phyloP scores from a whole-genome alignment of 768 basidiomycete species.

The Clitopilus hobsonii region DNA sequence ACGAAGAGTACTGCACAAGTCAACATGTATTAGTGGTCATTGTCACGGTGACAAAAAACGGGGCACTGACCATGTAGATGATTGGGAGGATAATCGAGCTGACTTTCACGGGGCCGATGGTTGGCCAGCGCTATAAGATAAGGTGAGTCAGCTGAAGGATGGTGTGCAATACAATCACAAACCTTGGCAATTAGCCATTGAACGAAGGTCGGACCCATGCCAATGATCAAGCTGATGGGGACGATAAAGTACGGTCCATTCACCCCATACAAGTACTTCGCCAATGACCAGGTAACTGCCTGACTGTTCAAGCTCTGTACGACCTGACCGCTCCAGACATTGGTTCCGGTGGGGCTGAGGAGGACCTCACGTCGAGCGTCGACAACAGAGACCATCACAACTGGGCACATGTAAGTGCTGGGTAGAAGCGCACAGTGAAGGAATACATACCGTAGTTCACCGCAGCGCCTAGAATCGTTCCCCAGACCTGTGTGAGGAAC shows the following conservation, averaged over 20 bases:
- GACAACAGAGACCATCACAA: constrained; percentile 56
- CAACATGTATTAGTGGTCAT: not conserved
- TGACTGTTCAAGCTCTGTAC: constrained; percentile 50
- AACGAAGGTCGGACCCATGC: constrained; percentile 44
- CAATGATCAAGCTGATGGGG: constrained; percentile 49
- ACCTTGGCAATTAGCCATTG: constrained; percentile 55
- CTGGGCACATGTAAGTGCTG: constrained; percentile 24
- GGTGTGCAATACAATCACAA: constrained; percentile 2
- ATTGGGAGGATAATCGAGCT: constrained; percentile 50
- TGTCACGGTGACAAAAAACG: not conserved
- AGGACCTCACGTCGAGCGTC: constrained; percentile 50
- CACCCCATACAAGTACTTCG: constrained; percentile 50
- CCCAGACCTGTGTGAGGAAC: constrained; percentile 33
- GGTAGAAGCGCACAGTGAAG: not conserved
- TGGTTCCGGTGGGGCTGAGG: constrained; percentile 47
- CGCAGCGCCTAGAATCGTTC: constrained; percentile 49
- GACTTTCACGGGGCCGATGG: constrained; percentile 46
- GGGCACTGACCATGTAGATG: constrained; percentile 41
- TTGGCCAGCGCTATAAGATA: constrained; percentile 43
- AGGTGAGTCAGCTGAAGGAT: not conserved
- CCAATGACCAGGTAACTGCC: constrained; percentile 62
- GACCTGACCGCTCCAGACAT: constrained; percentile 56
- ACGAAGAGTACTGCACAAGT: constrained; percentile 29
- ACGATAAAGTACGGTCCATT: constrained; percentile 54
- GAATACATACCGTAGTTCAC: constrained; percentile 31